Evolutionary conservation across 1,139 yeast genomes (phyloP).

Genomic region (Pichia terricola): DNA sequence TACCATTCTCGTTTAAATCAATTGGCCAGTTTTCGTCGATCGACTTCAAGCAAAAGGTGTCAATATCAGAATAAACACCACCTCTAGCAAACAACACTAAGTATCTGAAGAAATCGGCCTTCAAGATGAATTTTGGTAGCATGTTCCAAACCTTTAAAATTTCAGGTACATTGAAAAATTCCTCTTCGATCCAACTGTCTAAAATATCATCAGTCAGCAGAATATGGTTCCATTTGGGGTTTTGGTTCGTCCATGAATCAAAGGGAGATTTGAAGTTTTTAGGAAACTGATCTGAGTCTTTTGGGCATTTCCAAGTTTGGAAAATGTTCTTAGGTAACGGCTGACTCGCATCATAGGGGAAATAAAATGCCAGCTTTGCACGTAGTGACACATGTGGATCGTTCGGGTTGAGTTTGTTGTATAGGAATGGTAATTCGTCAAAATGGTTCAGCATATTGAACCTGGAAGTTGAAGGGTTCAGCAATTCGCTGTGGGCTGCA

Average conservation of each 20-base stretch:
- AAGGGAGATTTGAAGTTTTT: conserved; percentile 32
- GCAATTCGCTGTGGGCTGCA: too few relatives aligned
- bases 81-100: conserved; percentile 65
- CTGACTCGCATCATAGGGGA: conserved; percentile 56
- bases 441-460: too few relatives aligned
- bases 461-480: too few relatives aligned
- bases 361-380: conserved; percentile 51
- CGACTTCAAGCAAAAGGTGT: conserved; percentile 47
- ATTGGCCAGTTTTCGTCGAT: conserved; percentile 34
- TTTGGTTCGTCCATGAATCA: conserved; percentile 45
- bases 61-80: conserved; percentile 70
- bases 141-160: conserved; percentile 51
- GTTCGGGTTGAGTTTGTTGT: too few relatives aligned
- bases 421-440: too few relatives aligned
- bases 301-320: conserved; percentile 90
- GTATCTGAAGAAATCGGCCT: conserved; percentile 69
- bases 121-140: conserved; percentile 56
- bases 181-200: conserved; percentile 29
- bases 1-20: conserved; percentile 31
- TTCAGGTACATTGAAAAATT: conserved; percentile 51
- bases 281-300: conserved; percentile 47
- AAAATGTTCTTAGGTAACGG: conserved; percentile 49
- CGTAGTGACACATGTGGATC: conserved; percentile 28
- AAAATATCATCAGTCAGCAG: conserved; percentile 42
- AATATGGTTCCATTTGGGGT: conserved; percentile 51